Percentiles rank a stretch among this genome's conserved stretches.
phyloP scores from a whole-genome alignment of 2,329 filamentous ascomycete species.

The Pseudogymnoascus sp. region DNA sequence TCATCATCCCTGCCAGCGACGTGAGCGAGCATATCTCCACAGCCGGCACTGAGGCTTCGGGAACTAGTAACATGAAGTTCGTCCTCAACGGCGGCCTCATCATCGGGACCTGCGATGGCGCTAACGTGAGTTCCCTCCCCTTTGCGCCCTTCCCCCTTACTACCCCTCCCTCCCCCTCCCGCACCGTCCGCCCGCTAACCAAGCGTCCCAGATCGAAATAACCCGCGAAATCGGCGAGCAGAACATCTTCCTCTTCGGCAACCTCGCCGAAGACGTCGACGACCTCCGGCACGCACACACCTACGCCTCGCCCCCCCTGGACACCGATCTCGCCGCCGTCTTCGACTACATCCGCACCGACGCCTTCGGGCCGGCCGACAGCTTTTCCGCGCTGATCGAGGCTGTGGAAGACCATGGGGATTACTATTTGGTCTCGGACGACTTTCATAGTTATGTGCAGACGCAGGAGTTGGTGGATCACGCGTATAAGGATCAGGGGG shows the following conservation, averaged over 20 bases:
- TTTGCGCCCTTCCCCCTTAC: neutral
- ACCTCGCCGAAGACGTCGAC: conserved; percentile 91
- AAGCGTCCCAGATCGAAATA: conserved; percentile 98
- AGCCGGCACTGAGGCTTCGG: conserved; percentile 82
- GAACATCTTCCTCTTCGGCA: conserved; percentile 98
- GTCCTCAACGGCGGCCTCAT: conserved; percentile 94
- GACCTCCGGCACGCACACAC: conserved; percentile 86
- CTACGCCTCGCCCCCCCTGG: conserved; percentile 72
- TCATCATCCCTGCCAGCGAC: conserved; percentile 89
- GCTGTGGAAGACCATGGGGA: conserved; percentile 89
- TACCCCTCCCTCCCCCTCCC: conserved; percentile 15
- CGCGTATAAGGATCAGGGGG: conserved; percentile 83
- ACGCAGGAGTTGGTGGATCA: conserved; percentile 88
- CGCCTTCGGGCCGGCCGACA: conserved; percentile 69
- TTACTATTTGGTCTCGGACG: conserved; percentile 95
- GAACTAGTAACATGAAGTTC: conserved; percentile 99
- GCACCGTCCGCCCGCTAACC: neutral
- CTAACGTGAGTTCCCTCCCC: conserved; percentile 61
- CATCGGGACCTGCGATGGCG: conserved; percentile 95
- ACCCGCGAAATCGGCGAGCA: conserved; percentile 93
- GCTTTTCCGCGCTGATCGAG: conserved; percentile 76
- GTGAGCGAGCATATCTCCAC: conserved; percentile 98
- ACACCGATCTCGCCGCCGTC: conserved; percentile 69
- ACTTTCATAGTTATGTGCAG: conserved; percentile 90
- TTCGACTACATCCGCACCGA: conserved; percentile 75